Percentiles rank a stretch among this genome's conserved stretches.
Evolutionary conservation across 768 basidiomycete species (phyloP).

Genomic region (Collybiopsis luxurians): DNA sequence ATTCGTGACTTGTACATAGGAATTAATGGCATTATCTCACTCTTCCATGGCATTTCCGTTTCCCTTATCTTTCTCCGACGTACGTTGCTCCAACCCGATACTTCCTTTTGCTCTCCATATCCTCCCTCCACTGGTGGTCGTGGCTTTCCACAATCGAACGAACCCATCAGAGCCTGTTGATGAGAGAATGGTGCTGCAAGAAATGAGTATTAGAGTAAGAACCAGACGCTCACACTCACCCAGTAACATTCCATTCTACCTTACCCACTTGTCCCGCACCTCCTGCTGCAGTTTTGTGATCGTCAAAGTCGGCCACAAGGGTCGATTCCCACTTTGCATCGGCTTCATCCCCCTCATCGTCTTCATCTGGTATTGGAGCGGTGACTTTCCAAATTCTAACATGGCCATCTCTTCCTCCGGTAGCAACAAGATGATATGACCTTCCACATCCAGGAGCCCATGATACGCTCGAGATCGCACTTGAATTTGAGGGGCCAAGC

Average conservation of each 20-base stretch:
- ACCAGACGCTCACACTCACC: conserved; percentile 37
- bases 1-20: no score
- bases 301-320: conserved; percentile 83
- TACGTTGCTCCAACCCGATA: conserved; percentile 69
- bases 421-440: conserved; percentile 92
- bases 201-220: not conserved
- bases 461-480: conserved; percentile 76
- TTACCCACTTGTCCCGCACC: conserved; percentile 35
- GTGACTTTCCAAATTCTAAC: conserved; percentile 89
- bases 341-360: conserved; percentile 27
- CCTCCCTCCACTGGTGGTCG: conserved; percentile 68
- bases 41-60: no score
- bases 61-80: conserved; percentile 34
- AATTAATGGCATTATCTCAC: no score
- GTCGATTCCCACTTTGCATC: conserved; percentile 66
- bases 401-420: conserved; percentile 82
- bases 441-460: conserved; percentile 96
- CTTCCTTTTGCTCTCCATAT: conserved; percentile 85
- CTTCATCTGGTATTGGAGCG: conserved; percentile 48
- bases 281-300: conserved; percentile 41
- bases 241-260: conserved; percentile 95
- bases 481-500: conserved; percentile 33
- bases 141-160: conserved; percentile 82
- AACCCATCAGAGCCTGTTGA: conserved; percentile 84
- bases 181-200: conserved; percentile 72